Evolutionary conservation across 306 rosid genomes (phyloP).

Genomic region (Sindora glabra): DNA sequence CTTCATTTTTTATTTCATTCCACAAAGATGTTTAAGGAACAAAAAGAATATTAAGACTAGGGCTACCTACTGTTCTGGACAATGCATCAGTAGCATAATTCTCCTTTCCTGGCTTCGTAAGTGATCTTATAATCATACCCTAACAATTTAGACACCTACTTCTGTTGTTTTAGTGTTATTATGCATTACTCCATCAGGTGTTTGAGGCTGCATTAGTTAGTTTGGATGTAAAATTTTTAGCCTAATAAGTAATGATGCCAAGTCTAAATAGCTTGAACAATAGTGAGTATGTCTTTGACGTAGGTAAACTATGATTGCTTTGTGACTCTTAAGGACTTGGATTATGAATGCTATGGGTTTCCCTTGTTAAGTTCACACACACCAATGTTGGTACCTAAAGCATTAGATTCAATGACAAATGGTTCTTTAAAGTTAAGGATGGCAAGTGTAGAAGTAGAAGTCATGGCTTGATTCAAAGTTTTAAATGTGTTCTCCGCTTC

Average conservation of each 20-base stretch:
- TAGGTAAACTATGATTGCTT: background rate
- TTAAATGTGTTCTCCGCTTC: background rate
- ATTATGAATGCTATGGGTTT: background rate
- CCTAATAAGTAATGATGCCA: background rate
- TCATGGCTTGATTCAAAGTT: background rate
- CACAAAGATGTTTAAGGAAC: too few species aligned
- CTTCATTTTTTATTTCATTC: too few species aligned
- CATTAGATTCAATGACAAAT: background rate
- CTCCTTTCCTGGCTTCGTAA: too few species aligned
- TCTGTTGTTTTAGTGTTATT: too few species aligned
- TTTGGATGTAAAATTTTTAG: too few species aligned
- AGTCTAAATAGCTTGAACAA: background rate
- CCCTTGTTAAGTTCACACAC: background rate
- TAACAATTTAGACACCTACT: too few species aligned
- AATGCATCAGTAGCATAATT: too few species aligned
- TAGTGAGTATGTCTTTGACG: background rate
- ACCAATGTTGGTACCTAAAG: background rate
- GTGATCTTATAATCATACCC: too few species aligned
- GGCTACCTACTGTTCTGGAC: too few species aligned
- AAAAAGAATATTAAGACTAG: too few species aligned
- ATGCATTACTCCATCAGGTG: too few species aligned
- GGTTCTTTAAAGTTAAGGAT: background rate
- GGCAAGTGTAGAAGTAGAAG: background rate
- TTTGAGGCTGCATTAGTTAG: too few species aligned
- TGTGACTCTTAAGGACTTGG: background rate